Percentiles rank a stretch among this genome's conserved stretches.
Conservation (phyloP, 441 rosid genomes). For the Omphalea diandra region DNA sequence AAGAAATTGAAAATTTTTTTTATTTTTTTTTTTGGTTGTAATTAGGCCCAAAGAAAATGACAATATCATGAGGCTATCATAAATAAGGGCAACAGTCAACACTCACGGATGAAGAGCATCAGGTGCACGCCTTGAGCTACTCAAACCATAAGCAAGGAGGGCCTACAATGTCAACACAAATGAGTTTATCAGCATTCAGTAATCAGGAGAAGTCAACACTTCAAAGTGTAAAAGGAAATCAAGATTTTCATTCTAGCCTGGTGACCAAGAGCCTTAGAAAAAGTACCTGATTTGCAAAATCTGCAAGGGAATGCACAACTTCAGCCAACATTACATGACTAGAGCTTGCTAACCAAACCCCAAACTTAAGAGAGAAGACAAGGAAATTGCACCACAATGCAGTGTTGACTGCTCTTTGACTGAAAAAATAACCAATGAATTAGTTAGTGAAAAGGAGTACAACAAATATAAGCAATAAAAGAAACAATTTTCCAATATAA, state of each 20-base stretch:
- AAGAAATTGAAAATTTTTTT: no score
- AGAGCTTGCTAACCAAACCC: constrained; percentile 85
- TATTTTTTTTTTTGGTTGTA: no score
- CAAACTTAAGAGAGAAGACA: constrained; percentile 91
- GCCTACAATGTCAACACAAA: constrained; percentile 56
- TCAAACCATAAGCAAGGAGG: constrained; percentile 96
- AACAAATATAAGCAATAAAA: background rate
- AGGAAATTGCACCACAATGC: constrained; percentile 98
- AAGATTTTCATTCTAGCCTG: background rate
- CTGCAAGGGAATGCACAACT: constrained; percentile 90
- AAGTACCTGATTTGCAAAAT: constrained; percentile 93
- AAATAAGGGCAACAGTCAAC: constrained; percentile 1
- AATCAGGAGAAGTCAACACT: constrained; percentile 17
- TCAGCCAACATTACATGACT: constrained; percentile 98
- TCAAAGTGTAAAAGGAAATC: constrained; percentile 7
- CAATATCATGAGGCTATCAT: background rate
- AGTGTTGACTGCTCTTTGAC: constrained; percentile 95
- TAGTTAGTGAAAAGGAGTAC: constrained; percentile 8
- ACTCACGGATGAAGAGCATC: constrained; percentile 99
- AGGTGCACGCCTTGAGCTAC: constrained; percentile 98
- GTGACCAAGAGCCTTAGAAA: background rate
- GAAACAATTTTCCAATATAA: background rate
- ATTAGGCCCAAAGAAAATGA: background rate
- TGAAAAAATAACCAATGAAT: constrained; percentile 32
- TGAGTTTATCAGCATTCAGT: constrained; percentile 39